Evolutionary conservation across 2,329 filamentous ascomycete species (phyloP).

Genomic region (Fusarium kyushuense): DNA sequence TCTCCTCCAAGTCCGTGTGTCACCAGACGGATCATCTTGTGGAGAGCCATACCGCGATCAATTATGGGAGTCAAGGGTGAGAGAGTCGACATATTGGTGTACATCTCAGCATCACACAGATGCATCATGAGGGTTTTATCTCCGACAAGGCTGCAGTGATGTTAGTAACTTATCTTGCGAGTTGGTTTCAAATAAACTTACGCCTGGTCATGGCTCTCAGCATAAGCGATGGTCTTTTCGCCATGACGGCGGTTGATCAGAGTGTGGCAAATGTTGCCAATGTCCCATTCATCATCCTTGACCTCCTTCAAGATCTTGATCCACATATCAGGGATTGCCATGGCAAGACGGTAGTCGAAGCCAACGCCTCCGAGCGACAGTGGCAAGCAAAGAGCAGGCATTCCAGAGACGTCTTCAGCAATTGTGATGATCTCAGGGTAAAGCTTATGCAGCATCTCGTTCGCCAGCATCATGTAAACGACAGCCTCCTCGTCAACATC

Average conservation of each 20-base stretch:
- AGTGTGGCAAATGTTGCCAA: slow-evolving; percentile 85
- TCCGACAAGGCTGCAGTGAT: slow-evolving; percentile 78
- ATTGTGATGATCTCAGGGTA: slow-evolving; percentile 92
- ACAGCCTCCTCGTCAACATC: slow-evolving; percentile 93
- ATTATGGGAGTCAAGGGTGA: slow-evolving; percentile 88
- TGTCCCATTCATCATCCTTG: slow-evolving; percentile 91
- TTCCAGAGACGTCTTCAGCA: slow-evolving; percentile 97
- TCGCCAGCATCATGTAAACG: slow-evolving; percentile 95
- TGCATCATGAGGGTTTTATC: slow-evolving; percentile 99
- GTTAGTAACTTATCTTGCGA: slow-evolving; percentile 33
- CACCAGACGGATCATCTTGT: slow-evolving; percentile 97
- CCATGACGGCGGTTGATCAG: slow-evolving; percentile 93
- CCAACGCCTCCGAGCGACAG: slow-evolving; percentile 90
- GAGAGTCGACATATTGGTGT: slow-evolving; percentile 94
- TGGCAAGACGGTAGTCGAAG: slow-evolving; percentile 96
- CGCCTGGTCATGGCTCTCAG: slow-evolving; percentile 98
- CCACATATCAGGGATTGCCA: slow-evolving; percentile 99
- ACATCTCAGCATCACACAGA: slow-evolving; percentile 96
- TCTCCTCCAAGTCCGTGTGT: slow-evolving; percentile 94
- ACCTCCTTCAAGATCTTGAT: slow-evolving; percentile 98
- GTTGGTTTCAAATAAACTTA: slow-evolving; percentile 62
- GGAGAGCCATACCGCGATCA: slow-evolving; percentile 88
- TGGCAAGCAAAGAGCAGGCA: slow-evolving; percentile 94
- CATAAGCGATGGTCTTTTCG: slow-evolving; percentile 98
- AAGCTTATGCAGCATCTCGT: slow-evolving; percentile 92